Conservation (phyloP, 805 yeast species). For the Cyberlindnera subsufficiens region DNA sequence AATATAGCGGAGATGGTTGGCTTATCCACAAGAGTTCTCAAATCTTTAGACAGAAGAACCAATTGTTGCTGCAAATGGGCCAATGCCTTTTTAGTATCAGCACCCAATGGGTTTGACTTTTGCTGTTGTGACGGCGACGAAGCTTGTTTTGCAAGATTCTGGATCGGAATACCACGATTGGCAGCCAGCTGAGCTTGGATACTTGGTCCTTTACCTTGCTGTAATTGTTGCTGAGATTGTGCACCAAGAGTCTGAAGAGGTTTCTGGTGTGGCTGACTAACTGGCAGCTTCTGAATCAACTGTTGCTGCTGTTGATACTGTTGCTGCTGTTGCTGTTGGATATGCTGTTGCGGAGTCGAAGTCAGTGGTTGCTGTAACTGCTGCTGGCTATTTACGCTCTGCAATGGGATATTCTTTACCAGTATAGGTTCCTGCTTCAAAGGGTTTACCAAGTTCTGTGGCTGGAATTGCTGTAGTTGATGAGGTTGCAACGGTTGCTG, state of each 20-base stretch:
- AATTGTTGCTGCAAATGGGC: constrained; percentile 83
- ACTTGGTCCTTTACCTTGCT: constrained; percentile 17
- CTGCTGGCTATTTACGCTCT: not conserved
- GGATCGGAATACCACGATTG: constrained; percentile 24
- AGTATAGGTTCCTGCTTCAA: not conserved
- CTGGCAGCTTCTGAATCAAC: constrained; percentile 1
- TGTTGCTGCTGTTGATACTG: not conserved
- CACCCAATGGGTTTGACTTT: constrained; percentile 25
- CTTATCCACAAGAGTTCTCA: constrained; percentile 65
- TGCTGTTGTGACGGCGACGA: constrained; percentile 26
- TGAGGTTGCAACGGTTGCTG: not conserved
- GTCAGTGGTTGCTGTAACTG: constrained; percentile 1
- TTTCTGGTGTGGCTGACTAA: not conserved
- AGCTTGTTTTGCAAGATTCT: constrained; percentile 14
- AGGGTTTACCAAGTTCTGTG: constrained; percentile 2
- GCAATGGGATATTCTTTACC: not conserved
- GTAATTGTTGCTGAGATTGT: not conserved
- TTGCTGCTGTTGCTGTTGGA: constrained; percentile 2
- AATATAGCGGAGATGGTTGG: constrained; percentile 78
- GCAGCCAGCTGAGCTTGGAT: constrained; percentile 27
- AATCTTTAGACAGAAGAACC: constrained; percentile 68
- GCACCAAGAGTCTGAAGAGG: not conserved
- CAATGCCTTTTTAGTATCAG: constrained; percentile 53
- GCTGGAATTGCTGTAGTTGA: constrained; percentile 3
- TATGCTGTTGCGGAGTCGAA: not conserved